Base-by-base conservation (phyloP, 1,284 basidiomycete genomes). In the Coniophora puteana region DNA sequence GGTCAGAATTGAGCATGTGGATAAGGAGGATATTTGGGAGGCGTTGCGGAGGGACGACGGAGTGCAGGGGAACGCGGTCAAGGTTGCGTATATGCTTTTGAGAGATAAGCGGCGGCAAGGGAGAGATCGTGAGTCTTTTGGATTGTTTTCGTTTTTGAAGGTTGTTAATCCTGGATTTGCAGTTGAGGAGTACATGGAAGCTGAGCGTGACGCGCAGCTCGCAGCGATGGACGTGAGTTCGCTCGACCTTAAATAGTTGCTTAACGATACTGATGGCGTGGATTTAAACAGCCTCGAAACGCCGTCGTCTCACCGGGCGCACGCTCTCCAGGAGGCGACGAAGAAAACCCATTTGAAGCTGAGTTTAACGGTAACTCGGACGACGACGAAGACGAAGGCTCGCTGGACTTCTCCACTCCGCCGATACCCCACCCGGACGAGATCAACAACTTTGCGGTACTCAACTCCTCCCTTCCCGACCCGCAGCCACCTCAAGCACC, bases 61-160 rank as follows among this genome's bases (percentile, higher is more conserved):
- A 0, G 71, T 78, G 35, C 80, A 86, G 51, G 93, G 95, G 30
- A 96, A 97, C 58, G 89, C 93, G 44, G 86, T 98, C 59, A 95
- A 97, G 65, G 93, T 99, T 13, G 94, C 95, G 1, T 99, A 98
- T 62, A 84, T 95, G 78, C 73, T 98, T 2, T 73, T 96, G 40
- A 72, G 93, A 40, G 95, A 98, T 59, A 93, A 95, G 66, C 78
- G 83, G 52, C 71, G 93, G 31, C 78, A 89, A 46, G 80, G 93
- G n/a, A 81, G 85, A 59, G 89, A 89, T 62, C 65, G 87, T 85
- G 50, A 67, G 81, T 67, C n/a, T 29, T 26, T 38, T 29, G 36
- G 17, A 40, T 30, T 17, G 36, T 20, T 28, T 45, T 38, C 24
- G 29, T 38, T 24, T 36, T 42, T 16, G 30, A 28, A 36, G 5